Evolutionary conservation across 805 yeast species (phyloP), one percentile per base, ranked within the genome.

Genomic region (Spathaspora boniae): DNA sequence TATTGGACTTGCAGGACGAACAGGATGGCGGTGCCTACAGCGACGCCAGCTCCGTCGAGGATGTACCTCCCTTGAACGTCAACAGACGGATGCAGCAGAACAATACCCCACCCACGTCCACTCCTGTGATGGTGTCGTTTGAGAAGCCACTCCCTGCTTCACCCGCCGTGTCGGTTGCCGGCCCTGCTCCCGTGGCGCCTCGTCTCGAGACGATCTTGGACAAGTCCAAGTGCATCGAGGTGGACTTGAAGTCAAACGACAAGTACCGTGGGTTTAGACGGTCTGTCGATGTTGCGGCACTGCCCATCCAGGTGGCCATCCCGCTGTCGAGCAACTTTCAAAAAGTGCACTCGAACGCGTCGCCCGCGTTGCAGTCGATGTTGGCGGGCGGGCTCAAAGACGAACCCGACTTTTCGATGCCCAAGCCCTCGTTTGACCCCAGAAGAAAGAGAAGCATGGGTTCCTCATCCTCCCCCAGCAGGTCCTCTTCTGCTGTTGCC

Each of bases 191-290:
- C n/a, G n/a, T n/a, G n/a, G n/a, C n/a, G n/a, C n/a, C n/a, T n/a
- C n/a, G n/a, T n/a, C n/a, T n/a, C n/a, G n/a, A 8, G 16, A 5
- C 17, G 26, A 29, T 30, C 14, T 28, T 38, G 27, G 44, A 30
- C 23, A 33, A 21, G 16, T 23, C n/a, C 6, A 39, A 32, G 16
- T 32, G 36, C 11, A 51, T 59, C 42, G 48, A 49, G 28, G 46
- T 62, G 33, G 49, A 56, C 16, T 52, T 61, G 17, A 39, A 47
- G 18, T 47, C 48, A 9, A 62, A 62, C 40, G 62, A 54, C 29
- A 65, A 61, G 38, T 67, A 67, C 47, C 58, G 46, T 39, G 72
- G 72, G 1, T 67, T 67, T 48, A 64, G 72, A 55, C 56, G 71
- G 51, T 59, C 57, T 40, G 50, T 46, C 11, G 42, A 48, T 20